These are phyloP conservation scores for Aspergillus puulaauensis DNA, from an alignment of 2,329 filamentous ascomycete genomes.

Conservation along the genomic window DNA sequence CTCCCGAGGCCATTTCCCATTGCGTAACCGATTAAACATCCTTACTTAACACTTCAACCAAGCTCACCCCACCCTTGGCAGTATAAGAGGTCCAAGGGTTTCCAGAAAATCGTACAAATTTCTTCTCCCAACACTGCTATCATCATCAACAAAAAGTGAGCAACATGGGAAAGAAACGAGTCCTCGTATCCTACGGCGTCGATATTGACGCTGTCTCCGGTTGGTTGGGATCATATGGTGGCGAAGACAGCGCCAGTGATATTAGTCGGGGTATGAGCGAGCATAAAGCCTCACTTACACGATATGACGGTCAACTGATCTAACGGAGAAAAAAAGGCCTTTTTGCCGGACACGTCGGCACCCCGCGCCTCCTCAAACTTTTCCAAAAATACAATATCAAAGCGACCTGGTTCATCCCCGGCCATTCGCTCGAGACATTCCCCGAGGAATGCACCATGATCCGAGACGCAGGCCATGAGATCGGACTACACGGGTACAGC, in stretches of 20 bases:
- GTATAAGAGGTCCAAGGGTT: neutral
- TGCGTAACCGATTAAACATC: neutral
- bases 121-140: no score
- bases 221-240: conserved; percentile 73
- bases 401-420: conserved; percentile 65
- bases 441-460: conserved; percentile 64
- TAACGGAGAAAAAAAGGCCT: conserved; percentile 44
- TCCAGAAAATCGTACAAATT: no score
- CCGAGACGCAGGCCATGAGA: conserved; percentile 64
- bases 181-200: conserved; percentile 64
- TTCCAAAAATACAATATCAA: conserved; percentile 73
- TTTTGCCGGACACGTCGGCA: conserved; percentile 68
- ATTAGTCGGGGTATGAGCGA: conserved; percentile 61
- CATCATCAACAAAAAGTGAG: neutral
- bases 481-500: conserved; percentile 69
- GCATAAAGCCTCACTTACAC: neutral
- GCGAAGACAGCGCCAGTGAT: conserved; percentile 69
- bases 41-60: neutral
- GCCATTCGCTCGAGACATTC: conserved; percentile 65
- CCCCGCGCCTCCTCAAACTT: conserved; percentile 65
- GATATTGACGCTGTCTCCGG: conserved; percentile 76
- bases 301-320: neutral
- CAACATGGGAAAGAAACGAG: conserved; percentile 47
- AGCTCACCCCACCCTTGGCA: neutral
- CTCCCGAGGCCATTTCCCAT: neutral